Base-by-base conservation (phyloP, 2,329 filamentous ascomycete genomes). In the Aspergillus pseudotamarii region DNA sequence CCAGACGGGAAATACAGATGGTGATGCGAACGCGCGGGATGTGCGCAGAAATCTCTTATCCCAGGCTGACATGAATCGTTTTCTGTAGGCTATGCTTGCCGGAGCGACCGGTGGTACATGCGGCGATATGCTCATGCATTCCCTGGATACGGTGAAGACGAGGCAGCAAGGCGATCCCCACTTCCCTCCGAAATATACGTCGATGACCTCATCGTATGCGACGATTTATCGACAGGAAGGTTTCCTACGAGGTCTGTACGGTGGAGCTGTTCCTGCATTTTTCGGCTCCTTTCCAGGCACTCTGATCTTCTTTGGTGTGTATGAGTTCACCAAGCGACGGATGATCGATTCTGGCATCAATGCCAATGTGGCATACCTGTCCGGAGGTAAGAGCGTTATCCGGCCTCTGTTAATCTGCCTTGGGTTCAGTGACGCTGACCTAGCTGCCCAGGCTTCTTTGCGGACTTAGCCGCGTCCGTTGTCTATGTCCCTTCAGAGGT, bases 91-190 rank as follows among this genome's bases (percentile, higher is more conserved):
- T 76, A 99, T 98, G 94, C 85, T 99, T 73, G 95, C 95, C 38
- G 95, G 95, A 74, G 95, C 94, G 64, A 83, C 96, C 59, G 95
- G 96, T 74, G 95, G 95, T 59, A 94, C 92, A 19, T 96, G 91
- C 61, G 95, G 96, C 63, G 95, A 99, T 79, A 91, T 99, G 86
- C 83, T 99, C 69, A 99, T 99, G 95, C 95, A 99, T 82, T 98
- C 94, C 53, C 86, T 99, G 74, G 95, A 99, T 79, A 99, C 95
- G 0, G 95, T 99, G 72, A 99, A 99, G 82, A 99, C 95, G 54
- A 88, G 95, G 71, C 96, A 99, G 78, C 95, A 99, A 80, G 95
- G 94, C 73, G 95, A 98, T 74, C 94, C 94, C 51, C 91, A 95
- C 76, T 86, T 97, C 64, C 95, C 95, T 26, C 91, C 95, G 1